phyloP scores from a whole-genome alignment of 352 stramenopile genomes.

The Elongisporangium undulatum region DNA sequence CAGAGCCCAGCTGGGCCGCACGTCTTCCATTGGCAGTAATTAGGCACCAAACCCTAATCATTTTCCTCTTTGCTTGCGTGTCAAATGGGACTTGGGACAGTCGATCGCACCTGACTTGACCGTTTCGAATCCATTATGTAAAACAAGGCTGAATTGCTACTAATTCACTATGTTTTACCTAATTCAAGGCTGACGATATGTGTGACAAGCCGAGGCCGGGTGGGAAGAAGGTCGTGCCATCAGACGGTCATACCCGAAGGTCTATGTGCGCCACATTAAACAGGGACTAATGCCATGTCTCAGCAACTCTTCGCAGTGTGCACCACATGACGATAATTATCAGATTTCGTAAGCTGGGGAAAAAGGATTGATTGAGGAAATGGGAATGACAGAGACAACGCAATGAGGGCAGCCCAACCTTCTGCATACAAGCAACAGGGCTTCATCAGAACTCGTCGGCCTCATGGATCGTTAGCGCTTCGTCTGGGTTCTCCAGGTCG shows the following conservation, averaged over 20 bases:
- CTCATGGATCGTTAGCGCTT: conserved; percentile 52
- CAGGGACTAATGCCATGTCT: neutral
- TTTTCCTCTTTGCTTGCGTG: neutral
- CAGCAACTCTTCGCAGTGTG: neutral
- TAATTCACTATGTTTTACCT: neutral
- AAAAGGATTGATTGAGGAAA: neutral
- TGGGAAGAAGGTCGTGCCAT: neutral
- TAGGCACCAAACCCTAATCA: neutral
- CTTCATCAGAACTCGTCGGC: conserved; percentile 43
- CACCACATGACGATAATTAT: neutral
- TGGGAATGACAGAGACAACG: neutral
- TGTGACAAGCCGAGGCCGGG: too few species aligned
- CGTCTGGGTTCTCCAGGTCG: conserved; percentile 31
- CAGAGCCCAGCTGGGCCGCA: neutral
- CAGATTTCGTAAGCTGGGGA: neutral
- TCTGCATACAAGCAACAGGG: neutral
- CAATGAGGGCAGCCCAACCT: neutral
- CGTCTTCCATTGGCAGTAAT: neutral
- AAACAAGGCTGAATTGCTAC: neutral
- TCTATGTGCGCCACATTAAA: neutral
- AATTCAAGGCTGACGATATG: neutral
- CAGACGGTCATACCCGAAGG: neutral
- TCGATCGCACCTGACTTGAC: neutral
- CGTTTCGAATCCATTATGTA: neutral
- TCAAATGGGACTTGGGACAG: neutral